A percentile compares a stretch with the other conserved stretches of the same genome.
phyloP scores from a whole-genome alignment of 257 asterid species.

The Marsdenia floribunda region DNA sequence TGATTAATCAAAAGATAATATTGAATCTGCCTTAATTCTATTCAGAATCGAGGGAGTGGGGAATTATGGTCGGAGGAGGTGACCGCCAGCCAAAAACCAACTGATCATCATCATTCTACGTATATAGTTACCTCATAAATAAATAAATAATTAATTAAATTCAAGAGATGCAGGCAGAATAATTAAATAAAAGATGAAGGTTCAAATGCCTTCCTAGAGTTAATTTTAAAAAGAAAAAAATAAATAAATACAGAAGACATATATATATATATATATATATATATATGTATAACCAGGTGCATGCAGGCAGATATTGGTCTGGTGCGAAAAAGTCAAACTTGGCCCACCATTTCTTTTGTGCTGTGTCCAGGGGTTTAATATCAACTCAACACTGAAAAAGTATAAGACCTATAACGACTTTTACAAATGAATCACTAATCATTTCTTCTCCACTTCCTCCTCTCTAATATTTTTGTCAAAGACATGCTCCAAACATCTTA shows the following conservation, averaged over 20 bases:
- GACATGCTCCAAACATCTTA: neutral
- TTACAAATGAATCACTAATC: conserved; percentile 6
- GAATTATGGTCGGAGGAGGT: neutral
- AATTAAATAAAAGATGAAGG: no score
- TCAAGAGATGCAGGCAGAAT: no score
- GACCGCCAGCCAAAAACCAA: neutral
- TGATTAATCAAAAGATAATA: neutral
- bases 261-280: no score
- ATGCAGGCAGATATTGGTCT: no score
- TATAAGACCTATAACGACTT: neutral
- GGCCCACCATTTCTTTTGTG: conserved; percentile 4
- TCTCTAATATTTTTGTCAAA: neutral
- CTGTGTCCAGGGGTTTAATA: neutral
- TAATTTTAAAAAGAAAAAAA: no score
- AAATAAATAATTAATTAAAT: no score
- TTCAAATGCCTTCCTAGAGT: no score
- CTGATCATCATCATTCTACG: neutral
- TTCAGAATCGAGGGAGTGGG: neutral
- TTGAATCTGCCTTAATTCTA: neutral
- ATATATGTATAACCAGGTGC: no score
- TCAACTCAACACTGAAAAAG: neutral
- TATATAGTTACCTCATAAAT: no score
- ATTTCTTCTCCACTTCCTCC: conserved; percentile 7
- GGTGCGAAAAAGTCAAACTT: conserved; percentile 1
- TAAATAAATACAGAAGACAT: no score